phyloP scores from a whole-genome alignment of 331 rosid genomes.

The Rosa hybrid region DNA sequence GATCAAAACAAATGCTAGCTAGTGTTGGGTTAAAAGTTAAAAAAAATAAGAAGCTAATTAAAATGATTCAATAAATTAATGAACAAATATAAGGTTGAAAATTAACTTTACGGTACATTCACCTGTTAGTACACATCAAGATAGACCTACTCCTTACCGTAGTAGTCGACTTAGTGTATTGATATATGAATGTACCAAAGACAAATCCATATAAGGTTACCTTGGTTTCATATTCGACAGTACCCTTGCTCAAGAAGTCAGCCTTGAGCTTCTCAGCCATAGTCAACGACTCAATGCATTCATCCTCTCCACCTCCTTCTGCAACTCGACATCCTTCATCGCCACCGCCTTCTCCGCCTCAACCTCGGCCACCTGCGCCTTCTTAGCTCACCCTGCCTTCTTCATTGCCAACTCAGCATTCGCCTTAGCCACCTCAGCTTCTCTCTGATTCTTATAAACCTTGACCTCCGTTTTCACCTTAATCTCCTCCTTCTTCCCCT shows the following conservation, averaged over 20 bases:
- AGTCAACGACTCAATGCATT: slow-evolving; percentile 36
- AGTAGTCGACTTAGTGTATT: too few species aligned
- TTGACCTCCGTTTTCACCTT: slow-evolving; percentile 32
- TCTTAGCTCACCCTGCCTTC: slow-evolving; percentile 37
- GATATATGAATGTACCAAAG: too few species aligned
- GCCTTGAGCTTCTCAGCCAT: slow-evolving; percentile 51
- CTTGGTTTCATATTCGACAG: slow-evolving; percentile 50
- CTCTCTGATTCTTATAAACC: slow-evolving; percentile 20
- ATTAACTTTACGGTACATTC: too few species aligned
- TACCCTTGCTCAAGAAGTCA: slow-evolving; percentile 47
- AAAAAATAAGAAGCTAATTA: too few species aligned
- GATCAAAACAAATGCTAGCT: too few species aligned
- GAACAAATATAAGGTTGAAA: too few species aligned
- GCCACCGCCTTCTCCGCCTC: slow-evolving; percentile 52
- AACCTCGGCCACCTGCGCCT: slow-evolving; percentile 52
- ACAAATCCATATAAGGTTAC: too few species aligned
- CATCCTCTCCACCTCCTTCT: slow-evolving; percentile 55
- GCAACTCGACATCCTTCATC: slow-evolving; percentile 46
- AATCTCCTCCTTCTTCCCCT: slow-evolving; percentile 48
- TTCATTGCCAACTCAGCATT: slow-evolving; percentile 48
- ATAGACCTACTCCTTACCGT: too few species aligned
- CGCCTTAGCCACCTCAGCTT: slow-evolving; percentile 49
- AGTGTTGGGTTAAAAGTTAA: too few species aligned
- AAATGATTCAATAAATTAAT: too few species aligned
- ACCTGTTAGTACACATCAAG: too few species aligned